Evolutionary conservation across 176 grass and related monocot genomes (phyloP), one percentile per base, ranked within the genome.

Genomic region (Raddia distichophylla): DNA sequence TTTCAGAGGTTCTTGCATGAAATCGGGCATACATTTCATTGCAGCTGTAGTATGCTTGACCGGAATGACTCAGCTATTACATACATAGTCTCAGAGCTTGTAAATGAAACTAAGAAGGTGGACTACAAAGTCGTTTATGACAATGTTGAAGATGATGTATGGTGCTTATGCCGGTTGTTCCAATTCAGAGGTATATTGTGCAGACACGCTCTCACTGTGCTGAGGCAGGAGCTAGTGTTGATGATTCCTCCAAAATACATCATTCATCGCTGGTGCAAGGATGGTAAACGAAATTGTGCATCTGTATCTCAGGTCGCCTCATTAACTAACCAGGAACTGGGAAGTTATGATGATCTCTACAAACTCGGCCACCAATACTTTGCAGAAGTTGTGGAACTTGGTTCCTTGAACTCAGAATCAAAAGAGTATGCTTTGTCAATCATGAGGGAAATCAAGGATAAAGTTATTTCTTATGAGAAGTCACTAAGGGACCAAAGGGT

Each of bases 151-250:
- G 85, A 92, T 83, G 85, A 90, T 74, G 64, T 95, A 86, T 90
- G 90, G 90, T 95, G 90, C 76, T 16, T 92, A 63, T 95, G 93
- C 79, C 86, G 93, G 67, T 95, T 87, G 34, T 95, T 94, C 77
- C 85, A 97, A 47, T 94, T 73, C 77, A 92, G 87, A 83, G 92
- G 95, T 75, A 91, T 94, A 84, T 75, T 97, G 81, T 97, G 95
- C 77, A 91, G 92, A 70, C 95, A 97, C 74, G 88, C 92, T 19
- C 89, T 97, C 56, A 87, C 90, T 87, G 95, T 94, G 33, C 76
- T 97, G 69, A 87, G 86, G 48, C 92, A 86, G 78, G 90, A 97
- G 77, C 69, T 92, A 68, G 77, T 98, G 53, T 75, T 60, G 79
- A 82, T 89, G 49, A 89, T 94, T 71, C 92, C 95, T 80, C 81